Conservation (phyloP, 148 eudicot genomes). For the Agrostemma githago region DNA sequence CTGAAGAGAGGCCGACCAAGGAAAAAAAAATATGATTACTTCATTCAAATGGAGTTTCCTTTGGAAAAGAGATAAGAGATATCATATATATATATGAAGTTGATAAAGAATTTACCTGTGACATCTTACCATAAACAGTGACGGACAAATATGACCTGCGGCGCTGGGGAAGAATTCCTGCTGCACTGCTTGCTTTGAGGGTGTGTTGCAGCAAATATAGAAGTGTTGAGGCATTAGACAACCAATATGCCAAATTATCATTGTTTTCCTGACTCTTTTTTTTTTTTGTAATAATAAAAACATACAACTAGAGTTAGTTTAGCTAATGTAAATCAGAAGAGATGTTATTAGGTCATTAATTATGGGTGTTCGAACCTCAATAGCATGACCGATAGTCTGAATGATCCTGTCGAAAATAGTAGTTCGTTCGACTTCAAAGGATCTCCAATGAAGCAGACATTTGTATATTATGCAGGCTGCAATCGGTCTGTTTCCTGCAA, state of each 20-base stretch:
- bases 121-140: conserved; percentile 74
- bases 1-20: conserved; percentile 31
- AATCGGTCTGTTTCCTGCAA: conserved; percentile 72
- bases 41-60: background rate
- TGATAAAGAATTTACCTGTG: conserved; percentile 37
- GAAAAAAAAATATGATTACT: conserved; percentile 7
- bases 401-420: conserved; percentile 85
- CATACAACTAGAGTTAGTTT: conserved; percentile 1
- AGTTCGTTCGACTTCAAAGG: conserved; percentile 97
- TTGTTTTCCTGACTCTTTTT: conserved; percentile 84
- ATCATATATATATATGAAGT: background rate
- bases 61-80: conserved; percentile 4
- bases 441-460: conserved; percentile 98
- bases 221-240: conserved; percentile 92
- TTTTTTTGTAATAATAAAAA: background rate
- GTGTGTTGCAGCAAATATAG: conserved; percentile 86
- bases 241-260: conserved; percentile 86
- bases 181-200: conserved; percentile 87
- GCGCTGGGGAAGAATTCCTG: conserved; percentile 81
- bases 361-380: conserved; percentile 53
- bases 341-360: background rate
- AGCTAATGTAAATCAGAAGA: background rate
- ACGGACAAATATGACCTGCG: conserved; percentile 80
- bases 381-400: conserved; percentile 85
- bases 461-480: conserved; percentile 94